Conservation (phyloP, 2,329 filamentous ascomycete species). For the Ophiostoma perfectum region DNA sequence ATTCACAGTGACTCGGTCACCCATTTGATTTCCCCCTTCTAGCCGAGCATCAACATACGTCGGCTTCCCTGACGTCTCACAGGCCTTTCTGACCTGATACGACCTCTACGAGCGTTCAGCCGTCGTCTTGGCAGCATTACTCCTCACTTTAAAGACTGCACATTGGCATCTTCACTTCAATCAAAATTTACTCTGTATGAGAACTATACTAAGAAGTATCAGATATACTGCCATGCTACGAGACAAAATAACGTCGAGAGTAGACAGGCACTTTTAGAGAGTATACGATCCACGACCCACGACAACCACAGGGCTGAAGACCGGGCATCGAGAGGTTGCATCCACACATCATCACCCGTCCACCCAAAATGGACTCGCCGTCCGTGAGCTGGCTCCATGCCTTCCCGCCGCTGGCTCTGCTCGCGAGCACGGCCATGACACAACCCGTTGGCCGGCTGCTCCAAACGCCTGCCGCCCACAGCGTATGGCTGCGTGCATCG, state of each 20-base stretch:
- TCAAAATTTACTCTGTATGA: background rate
- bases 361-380: background rate
- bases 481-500: conserved; percentile 20
- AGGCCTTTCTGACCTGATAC: background rate
- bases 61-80: background rate
- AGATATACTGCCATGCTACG: background rate
- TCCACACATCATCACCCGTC: background rate
- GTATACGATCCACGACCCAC: background rate
- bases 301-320: background rate
- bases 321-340: background rate
- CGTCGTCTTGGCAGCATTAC: background rate
- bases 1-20: background rate
- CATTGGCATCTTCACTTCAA: background rate
- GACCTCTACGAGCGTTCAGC: background rate
- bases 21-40: background rate
- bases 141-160: background rate
- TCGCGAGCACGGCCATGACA: conserved; percentile 19
- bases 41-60: background rate
- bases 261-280: background rate
- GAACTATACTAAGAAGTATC: background rate
- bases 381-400: conserved; percentile 18
- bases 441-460: conserved; percentile 20
- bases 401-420: conserved; percentile 15
- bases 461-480: background rate
- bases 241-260: background rate